Evolutionary conservation across 164 flowering plant genomes (phyloP).

Genomic region (Hamamelis virginiana): DNA sequence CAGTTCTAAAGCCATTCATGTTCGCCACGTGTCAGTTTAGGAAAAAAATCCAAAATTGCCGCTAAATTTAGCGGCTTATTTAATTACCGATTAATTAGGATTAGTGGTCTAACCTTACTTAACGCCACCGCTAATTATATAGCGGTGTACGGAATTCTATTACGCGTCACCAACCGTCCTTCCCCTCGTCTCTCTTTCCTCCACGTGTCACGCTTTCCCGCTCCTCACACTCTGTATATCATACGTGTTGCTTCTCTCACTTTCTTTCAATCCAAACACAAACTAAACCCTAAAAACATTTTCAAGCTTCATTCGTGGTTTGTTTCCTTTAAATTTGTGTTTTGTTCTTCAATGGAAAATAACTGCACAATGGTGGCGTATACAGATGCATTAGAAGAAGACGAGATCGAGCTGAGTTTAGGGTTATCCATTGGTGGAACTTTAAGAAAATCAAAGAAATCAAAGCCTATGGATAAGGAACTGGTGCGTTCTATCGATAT

Average conservation of each 20-base stretch:
- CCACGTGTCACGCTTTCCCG: conserved; percentile 26
- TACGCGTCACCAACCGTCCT: conserved; percentile 24
- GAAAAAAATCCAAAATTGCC: neutral
- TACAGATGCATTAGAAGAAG: conserved; percentile 23
- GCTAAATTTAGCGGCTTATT: conserved; percentile 1
- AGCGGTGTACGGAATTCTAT: neutral
- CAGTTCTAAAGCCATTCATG: neutral
- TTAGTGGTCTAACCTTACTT: conserved; percentile 1
- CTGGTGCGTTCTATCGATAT: neutral
- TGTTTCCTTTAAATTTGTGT: too few species aligned
- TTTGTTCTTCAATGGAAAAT: too few species aligned
- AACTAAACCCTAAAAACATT: too few species aligned
- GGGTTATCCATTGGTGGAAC: conserved; percentile 50
- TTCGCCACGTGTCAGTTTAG: conserved; percentile 1
- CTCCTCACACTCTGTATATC: neutral
- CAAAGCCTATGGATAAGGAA: conserved; percentile 10
- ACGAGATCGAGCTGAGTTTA: conserved; percentile 48
- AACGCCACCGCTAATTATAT: conserved; percentile 1
- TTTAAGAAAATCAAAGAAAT: conserved; percentile 23
- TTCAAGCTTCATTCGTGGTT: too few species aligned
- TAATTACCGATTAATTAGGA: neutral
- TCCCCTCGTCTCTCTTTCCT: neutral
- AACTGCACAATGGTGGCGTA: conserved; percentile 3
- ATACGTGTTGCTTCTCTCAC: neutral
- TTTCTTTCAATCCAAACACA: neutral